Conservation (phyloP, 2,329 filamentous ascomycete genomes). For the Paraphoma chrysanthemicola region DNA sequence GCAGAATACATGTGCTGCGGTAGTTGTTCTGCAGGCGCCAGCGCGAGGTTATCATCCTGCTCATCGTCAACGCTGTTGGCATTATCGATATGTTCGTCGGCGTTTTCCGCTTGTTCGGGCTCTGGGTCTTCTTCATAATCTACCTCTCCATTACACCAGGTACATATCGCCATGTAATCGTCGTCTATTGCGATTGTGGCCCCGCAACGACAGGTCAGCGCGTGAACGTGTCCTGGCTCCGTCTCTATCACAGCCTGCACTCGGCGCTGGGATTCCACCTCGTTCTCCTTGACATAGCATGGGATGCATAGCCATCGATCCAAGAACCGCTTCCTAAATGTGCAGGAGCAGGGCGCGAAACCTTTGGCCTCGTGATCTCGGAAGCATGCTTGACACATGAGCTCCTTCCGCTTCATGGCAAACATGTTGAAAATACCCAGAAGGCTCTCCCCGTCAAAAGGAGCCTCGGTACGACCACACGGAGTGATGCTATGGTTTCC, state of each 20-base stretch:
- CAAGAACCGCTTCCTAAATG: slow-evolving; percentile 21
- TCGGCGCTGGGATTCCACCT: no score
- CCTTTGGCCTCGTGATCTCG: neutral
- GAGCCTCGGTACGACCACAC: slow-evolving; percentile 15
- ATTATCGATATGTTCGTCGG: neutral
- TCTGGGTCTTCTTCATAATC: neutral
- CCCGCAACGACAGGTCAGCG: slow-evolving; percentile 10
- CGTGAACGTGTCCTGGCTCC: neutral
- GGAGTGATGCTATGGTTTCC: slow-evolving; percentile 13
- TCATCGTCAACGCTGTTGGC: neutral
- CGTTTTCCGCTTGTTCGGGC: neutral
- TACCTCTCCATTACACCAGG: slow-evolving; percentile 14
- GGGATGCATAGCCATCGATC: slow-evolving; percentile 25
- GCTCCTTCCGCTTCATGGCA: slow-evolving; percentile 10
- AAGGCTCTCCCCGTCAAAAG: slow-evolving; percentile 21
- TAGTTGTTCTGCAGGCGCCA: neutral
- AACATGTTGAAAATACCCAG: slow-evolving; percentile 1
- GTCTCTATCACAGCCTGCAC: neutral
- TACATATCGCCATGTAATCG: slow-evolving; percentile 6
- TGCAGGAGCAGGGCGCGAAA: slow-evolving; percentile 18
- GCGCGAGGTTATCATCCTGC: slow-evolving; percentile 6
- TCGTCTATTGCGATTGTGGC: neutral
- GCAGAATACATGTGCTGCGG: neutral
- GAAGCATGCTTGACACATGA: slow-evolving; percentile 21
- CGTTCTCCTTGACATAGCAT: slow-evolving; percentile 12